phyloP scores from a whole-genome alignment of 176 grass and related monocot species.

The Carex parvula region DNA sequence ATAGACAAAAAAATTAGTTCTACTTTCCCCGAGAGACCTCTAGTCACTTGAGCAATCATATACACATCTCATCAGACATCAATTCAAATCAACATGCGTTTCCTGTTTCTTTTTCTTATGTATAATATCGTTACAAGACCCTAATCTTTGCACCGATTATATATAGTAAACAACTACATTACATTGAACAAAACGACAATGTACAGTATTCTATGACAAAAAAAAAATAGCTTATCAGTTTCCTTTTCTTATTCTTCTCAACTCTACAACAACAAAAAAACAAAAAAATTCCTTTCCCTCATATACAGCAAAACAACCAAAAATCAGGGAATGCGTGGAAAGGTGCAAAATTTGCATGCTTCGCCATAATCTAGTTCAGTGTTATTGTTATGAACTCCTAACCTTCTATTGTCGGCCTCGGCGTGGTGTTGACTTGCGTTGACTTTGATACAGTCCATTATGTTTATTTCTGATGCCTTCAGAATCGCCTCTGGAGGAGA shows the following conservation, averaged over 20 bases:
- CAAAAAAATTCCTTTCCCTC: neutral
- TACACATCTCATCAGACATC: neutral
- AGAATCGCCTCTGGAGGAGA: constrained; percentile 69
- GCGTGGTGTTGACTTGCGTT: constrained; percentile 16
- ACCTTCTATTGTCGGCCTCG: neutral
- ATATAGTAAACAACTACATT: too few relatives aligned
- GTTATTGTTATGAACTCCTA: neutral
- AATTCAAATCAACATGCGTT: neutral
- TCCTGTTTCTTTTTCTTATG: neutral
- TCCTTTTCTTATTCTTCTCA: neutral
- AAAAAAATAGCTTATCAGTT: neutral
- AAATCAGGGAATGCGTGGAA: neutral
- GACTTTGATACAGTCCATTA: constrained; percentile 65
- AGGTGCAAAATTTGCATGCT: constrained; percentile 14
- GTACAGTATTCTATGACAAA: neutral
- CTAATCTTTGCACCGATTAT: neutral
- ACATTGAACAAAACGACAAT: neutral
- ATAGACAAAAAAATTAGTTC: too few relatives aligned
- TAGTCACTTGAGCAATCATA: neutral
- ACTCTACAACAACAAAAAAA: neutral
- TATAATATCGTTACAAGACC: neutral
- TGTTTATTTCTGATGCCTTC: constrained; percentile 63
- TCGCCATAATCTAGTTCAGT: neutral
- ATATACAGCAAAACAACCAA: neutral
- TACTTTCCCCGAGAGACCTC: neutral